Percentiles rank a stretch among this genome's conserved stretches.
Evolutionary conservation across 208 protist genomes (phyloP).

Genomic region (Angomonas ambiguus): DNA sequence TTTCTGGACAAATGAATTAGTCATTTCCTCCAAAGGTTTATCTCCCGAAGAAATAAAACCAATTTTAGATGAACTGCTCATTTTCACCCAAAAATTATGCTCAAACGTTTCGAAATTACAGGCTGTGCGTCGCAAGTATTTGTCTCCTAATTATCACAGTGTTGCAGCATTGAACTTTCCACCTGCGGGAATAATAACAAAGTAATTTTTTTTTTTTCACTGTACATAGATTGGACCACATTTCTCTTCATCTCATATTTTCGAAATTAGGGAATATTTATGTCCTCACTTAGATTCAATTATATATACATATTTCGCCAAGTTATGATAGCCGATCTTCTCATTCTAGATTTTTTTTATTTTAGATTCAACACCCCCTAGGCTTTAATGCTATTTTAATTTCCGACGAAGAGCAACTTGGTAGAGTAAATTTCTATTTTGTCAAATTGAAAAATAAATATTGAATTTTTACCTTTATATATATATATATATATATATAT

Average conservation of each 20-base stretch:
- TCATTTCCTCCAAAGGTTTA: conserved; percentile 30
- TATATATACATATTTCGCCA: too few species aligned
- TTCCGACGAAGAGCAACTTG: too few species aligned
- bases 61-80: conserved; percentile 43
- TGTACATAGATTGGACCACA: neutral
- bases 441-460: too few species aligned
- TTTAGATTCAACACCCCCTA: too few species aligned
- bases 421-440: too few species aligned
- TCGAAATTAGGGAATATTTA: too few species aligned
- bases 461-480: conserved; percentile 18
- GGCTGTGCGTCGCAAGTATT: conserved; percentile 60
- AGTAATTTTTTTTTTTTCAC: neutral
- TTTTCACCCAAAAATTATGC: conserved; percentile 48
- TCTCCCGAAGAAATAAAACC: conserved; percentile 35
- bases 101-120: conserved; percentile 51
- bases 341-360: neutral
- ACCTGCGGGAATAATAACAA: neutral
- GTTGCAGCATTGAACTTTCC: conserved; percentile 55
- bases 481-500: conserved; percentile 2
- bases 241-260: conserved; percentile 2
- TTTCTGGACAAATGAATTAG: conserved; percentile 48
- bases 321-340: too few species aligned
- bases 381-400: too few species aligned
- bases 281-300: too few species aligned
- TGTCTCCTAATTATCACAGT: conserved; percentile 32